Percentiles rank a stretch among this genome's conserved stretches.
These are phyloP conservation scores for Candolleomyces aberdarensis DNA, from an alignment of 768 basidiomycete genomes.

Conservation along the genomic window DNA sequence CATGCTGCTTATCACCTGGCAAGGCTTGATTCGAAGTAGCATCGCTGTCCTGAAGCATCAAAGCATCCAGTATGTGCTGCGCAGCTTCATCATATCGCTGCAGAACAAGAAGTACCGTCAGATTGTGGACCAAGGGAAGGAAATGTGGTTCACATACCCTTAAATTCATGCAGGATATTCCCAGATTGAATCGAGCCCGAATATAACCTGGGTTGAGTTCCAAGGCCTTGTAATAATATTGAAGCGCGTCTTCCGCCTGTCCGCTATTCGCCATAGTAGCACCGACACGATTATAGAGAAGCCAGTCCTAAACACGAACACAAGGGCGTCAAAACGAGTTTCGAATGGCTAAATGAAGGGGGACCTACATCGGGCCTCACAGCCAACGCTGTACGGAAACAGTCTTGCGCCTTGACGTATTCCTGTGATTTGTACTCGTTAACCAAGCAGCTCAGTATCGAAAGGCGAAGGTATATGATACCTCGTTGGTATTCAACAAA, in stretches of 20 bases:
- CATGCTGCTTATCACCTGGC: conserved; percentile 55
- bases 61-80: conserved; percentile 82
- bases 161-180: conserved; percentile 89
- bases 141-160: conserved; percentile 43
- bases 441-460: conserved; percentile 6
- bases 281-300: conserved; percentile 90
- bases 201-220: conserved; percentile 89
- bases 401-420: conserved; percentile 89
- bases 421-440: conserved; percentile 47
- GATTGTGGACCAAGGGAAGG: conserved; percentile 6
- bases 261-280: conserved; percentile 94
- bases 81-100: conserved; percentile 87
- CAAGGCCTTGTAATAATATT: conserved; percentile 83
- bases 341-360: not conserved
- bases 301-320: conserved; percentile 65
- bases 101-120: conserved; percentile 2
- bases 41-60: conserved; percentile 86
- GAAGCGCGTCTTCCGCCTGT: conserved; percentile 71
- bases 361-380: conserved; percentile 77
- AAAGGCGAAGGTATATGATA: conserved; percentile 24
- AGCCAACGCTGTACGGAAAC: conserved; percentile 85
- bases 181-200: conserved; percentile 89
- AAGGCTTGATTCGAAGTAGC: conserved; percentile 48
- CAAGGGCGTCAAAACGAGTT: not conserved
- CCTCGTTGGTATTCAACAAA: conserved; percentile 89